A percentile compares a stretch with the other conserved stretches of the same genome.
These are phyloP conservation scores for Colletotrichum incanum DNA, from an alignment of 2,329 filamentous ascomycete genomes.

Conservation along the genomic window DNA sequence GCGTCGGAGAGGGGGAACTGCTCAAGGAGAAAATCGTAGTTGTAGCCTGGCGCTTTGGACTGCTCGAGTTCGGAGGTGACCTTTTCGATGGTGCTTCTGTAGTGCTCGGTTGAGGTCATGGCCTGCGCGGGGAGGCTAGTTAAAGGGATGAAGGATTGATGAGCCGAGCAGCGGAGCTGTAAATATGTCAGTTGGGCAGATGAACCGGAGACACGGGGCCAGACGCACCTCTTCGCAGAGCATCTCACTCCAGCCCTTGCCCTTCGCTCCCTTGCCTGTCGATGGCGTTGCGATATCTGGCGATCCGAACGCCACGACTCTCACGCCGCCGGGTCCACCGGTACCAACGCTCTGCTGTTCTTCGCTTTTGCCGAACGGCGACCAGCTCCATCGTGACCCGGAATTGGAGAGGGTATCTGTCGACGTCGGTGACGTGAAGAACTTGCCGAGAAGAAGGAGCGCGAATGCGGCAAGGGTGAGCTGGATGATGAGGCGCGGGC, in stretches of 20 bases:
- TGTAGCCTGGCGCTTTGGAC: constrained; percentile 53
- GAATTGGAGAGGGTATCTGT: constrained; percentile 7
- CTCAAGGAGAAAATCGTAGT: constrained; percentile 61
- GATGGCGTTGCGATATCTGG: constrained; percentile 59
- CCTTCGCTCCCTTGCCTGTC: constrained; percentile 46
- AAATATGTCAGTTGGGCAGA: neutral
- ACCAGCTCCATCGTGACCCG: constrained; percentile 33
- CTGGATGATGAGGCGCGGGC: constrained; percentile 50
- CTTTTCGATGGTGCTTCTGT: constrained; percentile 62
- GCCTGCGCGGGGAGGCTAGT: constrained; percentile 62
- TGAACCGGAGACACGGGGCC: neutral
- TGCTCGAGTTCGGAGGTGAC: constrained; percentile 51
- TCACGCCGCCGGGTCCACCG: constrained; percentile 54
- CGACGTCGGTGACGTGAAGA: constrained; percentile 45
- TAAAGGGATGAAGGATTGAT: constrained; percentile 63
- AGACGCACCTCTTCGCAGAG: constrained; percentile 63
- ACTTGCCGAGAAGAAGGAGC: constrained; percentile 48
- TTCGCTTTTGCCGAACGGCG: constrained; percentile 33
- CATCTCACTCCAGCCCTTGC: constrained; percentile 63
- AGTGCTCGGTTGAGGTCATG: constrained; percentile 69
- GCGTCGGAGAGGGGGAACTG: constrained; percentile 59
- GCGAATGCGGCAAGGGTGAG: constrained; percentile 42
- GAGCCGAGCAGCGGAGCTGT: constrained; percentile 63
- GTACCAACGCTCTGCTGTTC: constrained; percentile 42
- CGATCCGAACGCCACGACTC: constrained; percentile 67